phyloP scores from a whole-genome alignment of 345 rosid species.

The Mallotus nudiflorus region DNA sequence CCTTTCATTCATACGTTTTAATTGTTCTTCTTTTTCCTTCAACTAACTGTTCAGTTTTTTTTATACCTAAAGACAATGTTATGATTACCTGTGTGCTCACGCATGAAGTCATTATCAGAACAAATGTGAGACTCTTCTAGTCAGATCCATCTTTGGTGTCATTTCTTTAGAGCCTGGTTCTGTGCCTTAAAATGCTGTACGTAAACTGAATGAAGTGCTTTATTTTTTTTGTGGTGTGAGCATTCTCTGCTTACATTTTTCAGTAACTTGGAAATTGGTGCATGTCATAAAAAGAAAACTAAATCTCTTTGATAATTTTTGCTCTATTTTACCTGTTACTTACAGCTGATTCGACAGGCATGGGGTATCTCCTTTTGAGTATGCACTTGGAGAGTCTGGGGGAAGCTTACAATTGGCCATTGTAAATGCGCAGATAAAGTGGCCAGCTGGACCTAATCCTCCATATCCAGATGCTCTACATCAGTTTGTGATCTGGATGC shows the following conservation, averaged over 20 bases:
- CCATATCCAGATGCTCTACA: conserved; percentile 91
- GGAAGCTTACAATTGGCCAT: conserved; percentile 95
- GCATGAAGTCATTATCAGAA: not conserved
- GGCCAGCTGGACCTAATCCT: conserved; percentile 91
- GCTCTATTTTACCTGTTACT: not conserved
- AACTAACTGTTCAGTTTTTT: not conserved
- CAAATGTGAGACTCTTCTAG: not conserved
- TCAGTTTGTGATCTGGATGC: conserved; percentile 96
- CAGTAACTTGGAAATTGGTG: not conserved
- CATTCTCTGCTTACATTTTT: not conserved
- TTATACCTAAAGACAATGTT: not conserved
- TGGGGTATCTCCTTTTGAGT: conserved; percentile 93
- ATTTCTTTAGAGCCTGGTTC: not conserved
- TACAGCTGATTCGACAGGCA: conserved; percentile 49
- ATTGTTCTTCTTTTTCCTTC: not conserved
- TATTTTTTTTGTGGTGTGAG: not conserved
- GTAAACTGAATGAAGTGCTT: not conserved
- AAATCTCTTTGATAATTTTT: not conserved
- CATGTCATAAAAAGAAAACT: not conserved
- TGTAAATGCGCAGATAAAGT: conserved; percentile 89
- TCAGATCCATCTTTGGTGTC: not conserved
- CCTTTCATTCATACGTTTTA: not conserved
- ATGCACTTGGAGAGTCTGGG: conserved; percentile 94
- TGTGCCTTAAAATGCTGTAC: not conserved
- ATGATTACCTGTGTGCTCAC: not conserved